A percentile compares a stretch with the other conserved stretches of the same genome.
Evolutionary conservation across 495 filamentous ascomycete genomes (phyloP).

Genomic region (Talaromyces borbonicus): DNA sequence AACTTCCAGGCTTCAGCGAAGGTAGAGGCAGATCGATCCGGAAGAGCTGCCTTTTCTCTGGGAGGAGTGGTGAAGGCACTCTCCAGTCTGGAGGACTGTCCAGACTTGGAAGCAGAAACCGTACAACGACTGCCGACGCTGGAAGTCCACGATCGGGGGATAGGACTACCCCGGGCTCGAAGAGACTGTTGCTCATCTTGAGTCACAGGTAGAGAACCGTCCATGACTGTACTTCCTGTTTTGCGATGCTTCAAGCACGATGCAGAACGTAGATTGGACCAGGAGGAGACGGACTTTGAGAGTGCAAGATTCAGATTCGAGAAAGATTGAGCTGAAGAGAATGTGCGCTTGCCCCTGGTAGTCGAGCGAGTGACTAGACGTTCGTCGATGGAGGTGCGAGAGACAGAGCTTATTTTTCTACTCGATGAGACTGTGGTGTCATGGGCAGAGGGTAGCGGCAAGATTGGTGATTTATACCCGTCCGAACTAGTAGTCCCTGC

Average conservation of each 20-base stretch:
- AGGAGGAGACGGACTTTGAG: background rate
- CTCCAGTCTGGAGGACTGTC: background rate
- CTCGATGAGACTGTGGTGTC: background rate
- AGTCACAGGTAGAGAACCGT: background rate
- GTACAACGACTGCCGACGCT: background rate
- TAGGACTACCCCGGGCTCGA: conserved; percentile 4
- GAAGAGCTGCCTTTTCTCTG: background rate
- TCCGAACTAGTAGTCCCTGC: conserved; percentile 6
- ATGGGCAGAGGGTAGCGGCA: conserved; percentile 4
- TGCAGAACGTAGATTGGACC: background rate
- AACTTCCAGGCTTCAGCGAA: background rate
- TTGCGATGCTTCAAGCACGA: background rate
- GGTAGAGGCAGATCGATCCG: background rate
- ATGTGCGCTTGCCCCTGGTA: conserved; percentile 2
- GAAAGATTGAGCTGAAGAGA: background rate
- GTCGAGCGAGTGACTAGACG: background rate
- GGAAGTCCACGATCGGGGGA: background rate
- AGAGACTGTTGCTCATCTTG: background rate
- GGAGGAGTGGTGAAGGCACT: background rate
- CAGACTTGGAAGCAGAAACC: background rate
- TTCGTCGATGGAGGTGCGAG: background rate
- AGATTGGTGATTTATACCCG: conserved; percentile 10
- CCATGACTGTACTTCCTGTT: background rate
- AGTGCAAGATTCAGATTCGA: background rate
- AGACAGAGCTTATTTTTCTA: background rate